Base-by-base conservation (phyloP, 2,329 filamentous ascomycete genomes). In the Chaetomiaceae sp. region DNA sequence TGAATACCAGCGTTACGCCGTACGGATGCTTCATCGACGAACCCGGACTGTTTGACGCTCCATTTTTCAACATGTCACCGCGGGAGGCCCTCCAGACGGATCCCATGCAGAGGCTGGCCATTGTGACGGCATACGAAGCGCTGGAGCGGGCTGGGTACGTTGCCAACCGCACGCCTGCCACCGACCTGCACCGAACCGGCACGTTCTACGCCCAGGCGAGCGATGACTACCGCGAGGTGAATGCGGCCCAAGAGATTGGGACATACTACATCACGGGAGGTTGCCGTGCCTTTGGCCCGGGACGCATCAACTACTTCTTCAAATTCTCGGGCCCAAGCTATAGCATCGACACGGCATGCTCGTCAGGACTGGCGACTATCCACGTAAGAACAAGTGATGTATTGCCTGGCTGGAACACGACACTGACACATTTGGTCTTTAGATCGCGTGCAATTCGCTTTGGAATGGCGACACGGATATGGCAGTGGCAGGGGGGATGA, bases 51-150 rank as follows among this genome's bases (percentile, higher is more conserved):
- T 92, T 92, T 63, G 88, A 92, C 62, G 84, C 86, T 14, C 77
- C 84, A 1, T 92, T 92, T 71, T 92, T 92, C 79, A 90, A 90
- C 69, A 90, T 92, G 84, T 90, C 87, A 30, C 87, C 87, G 6
- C 81, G 86, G 60, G 87, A 91, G 69, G 89, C 89, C 23, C 81
- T 82, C 47, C 86, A 90, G 65, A 90, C 86, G 1, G 88, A 92
- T 65, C 89, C 89, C 0, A 89, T 89, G 79, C 87, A 90, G 66
- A 79, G 89, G 61, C 75, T 91, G 59, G 85, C 86, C 3, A 72
- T 94, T 16, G 81, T 85, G 9, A 90, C 87, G 3, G 86, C 87
- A 0, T 92, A 90, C 62, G 88, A 92, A 65, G 88, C 89, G 0
- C 75, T 92, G 40, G 89, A 94, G 67, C 87, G 87, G 81, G 84